A percentile compares a stretch with the other conserved stretches of the same genome.
phyloP scores from a whole-genome alignment of 2,329 filamentous ascomycete species.

The Claviceps paspali region DNA sequence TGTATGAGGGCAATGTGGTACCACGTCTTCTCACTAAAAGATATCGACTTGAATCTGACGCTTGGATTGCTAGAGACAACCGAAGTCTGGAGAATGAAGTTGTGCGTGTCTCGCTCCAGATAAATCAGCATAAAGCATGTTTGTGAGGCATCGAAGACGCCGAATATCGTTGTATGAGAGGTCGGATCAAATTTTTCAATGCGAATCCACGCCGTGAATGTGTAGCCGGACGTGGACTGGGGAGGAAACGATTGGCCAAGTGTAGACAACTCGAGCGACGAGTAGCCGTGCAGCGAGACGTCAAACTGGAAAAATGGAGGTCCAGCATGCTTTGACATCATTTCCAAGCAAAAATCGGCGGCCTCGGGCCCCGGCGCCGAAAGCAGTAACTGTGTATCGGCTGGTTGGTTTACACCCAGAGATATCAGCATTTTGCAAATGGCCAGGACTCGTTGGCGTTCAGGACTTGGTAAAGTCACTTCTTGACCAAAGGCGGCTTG shows the following conservation, averaged over 20 bases:
- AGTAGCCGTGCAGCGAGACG: constrained; percentile 71
- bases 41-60: constrained; percentile 76
- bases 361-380: constrained; percentile 34
- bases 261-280: constrained; percentile 79
- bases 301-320: constrained; percentile 91
- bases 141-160: constrained; percentile 81
- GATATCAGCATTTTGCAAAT: constrained; percentile 57
- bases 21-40: constrained; percentile 66
- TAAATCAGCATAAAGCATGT: constrained; percentile 91
- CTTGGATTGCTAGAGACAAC: constrained; percentile 75
- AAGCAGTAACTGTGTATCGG: constrained; percentile 65
- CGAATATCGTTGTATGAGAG: constrained; percentile 89
- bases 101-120: constrained; percentile 80
- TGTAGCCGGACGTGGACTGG: constrained; percentile 66
- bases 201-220: constrained; percentile 75
- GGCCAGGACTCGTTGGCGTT: constrained; percentile 44
- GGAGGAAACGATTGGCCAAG: constrained; percentile 78
- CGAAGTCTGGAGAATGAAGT: constrained; percentile 93
- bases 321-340: constrained; percentile 57
- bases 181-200: constrained; percentile 74
- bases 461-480: constrained; percentile 34
- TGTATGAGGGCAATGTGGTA: constrained; percentile 90
- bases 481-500: constrained; percentile 41
- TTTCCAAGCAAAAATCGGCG: constrained; percentile 56
- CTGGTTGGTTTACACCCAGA: constrained; percentile 64